phyloP scores from a whole-genome alignment of 192 early-diverging fungal species.

The Coemansia sp. region DNA sequence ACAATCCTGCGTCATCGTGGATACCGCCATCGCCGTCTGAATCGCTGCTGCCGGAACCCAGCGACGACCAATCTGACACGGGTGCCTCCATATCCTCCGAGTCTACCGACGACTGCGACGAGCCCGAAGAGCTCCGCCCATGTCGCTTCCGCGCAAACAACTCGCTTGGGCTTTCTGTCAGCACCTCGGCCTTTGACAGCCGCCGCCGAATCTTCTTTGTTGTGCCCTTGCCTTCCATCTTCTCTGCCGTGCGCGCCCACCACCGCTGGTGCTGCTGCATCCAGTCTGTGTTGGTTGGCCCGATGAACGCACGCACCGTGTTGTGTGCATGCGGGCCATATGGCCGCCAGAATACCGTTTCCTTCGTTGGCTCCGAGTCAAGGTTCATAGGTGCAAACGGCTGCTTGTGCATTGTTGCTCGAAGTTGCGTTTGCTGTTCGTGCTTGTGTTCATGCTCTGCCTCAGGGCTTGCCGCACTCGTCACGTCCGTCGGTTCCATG shows the following conservation, averaged over 20 bases:
- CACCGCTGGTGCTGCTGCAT: slow-evolving; percentile 51
- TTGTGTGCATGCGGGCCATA: slow-evolving; percentile 4
- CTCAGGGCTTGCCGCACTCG: too few species aligned
- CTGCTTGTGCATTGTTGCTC: slow-evolving; percentile 21
- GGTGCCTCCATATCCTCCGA: slow-evolving; percentile 6
- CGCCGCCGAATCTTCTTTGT: slow-evolving; percentile 25
- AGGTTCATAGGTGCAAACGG: slow-evolving; percentile 29
- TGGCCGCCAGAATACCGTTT: slow-evolving; percentile 18
- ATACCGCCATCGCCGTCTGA: background rate
- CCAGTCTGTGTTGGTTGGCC: slow-evolving; percentile 28
- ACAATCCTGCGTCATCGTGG: background rate
- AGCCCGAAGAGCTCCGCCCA: slow-evolving; percentile 6
- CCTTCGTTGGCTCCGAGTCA: slow-evolving; percentile 25
- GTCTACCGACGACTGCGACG: slow-evolving; percentile 4
- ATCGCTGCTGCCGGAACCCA: too few species aligned
- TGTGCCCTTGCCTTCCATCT: slow-evolving; percentile 15
- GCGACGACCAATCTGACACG: slow-evolving; percentile 33
- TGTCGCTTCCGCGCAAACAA: background rate
- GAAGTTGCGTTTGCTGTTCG: slow-evolving; percentile 50
- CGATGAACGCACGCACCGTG: slow-evolving; percentile 36
- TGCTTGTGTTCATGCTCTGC: slow-evolving; percentile 61
- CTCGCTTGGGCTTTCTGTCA: slow-evolving; percentile 11
- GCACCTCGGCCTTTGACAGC: background rate
- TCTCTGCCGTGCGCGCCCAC: slow-evolving; percentile 38
- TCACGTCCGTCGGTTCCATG: too few species aligned